Conservation (phyloP, 306 rosid species). For the Ammopiptanthus mongolicus region DNA sequence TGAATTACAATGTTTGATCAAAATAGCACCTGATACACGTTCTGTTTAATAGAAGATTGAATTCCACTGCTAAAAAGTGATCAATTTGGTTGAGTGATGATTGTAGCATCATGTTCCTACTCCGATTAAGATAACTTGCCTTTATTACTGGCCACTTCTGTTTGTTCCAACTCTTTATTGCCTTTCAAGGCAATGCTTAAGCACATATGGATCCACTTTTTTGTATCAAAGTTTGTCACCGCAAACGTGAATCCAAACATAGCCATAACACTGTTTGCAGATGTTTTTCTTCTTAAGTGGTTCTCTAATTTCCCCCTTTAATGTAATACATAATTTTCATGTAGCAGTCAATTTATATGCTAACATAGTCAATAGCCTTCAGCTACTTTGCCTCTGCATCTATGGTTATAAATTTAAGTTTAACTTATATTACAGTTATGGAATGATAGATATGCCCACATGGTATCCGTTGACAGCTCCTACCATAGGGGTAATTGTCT, state of each 20-base stretch:
- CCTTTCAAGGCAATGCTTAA: background rate
- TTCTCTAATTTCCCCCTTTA: background rate
- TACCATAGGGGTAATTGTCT: background rate
- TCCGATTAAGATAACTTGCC: background rate
- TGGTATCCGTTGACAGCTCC: background rate
- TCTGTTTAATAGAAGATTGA: background rate
- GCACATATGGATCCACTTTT: background rate
- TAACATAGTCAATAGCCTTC: background rate
- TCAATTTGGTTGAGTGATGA: constrained; percentile 1
- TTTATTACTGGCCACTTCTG: background rate
- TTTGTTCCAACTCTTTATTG: background rate
- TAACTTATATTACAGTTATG: background rate
- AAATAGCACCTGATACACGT: background rate
- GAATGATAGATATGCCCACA: background rate
- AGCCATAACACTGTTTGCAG: no score
- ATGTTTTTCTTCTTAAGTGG: background rate
- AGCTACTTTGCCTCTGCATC: background rate
- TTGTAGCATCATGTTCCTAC: background rate
- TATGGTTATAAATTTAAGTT: background rate
- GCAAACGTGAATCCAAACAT: no score
- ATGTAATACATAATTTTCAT: background rate
- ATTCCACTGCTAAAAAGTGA: background rate
- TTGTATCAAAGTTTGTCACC: no score
- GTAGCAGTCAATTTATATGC: background rate
- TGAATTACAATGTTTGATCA: background rate